Evolutionary conservation across 108 stramenopile genomes (phyloP).

Genomic region (Ochromonas danica): DNA sequence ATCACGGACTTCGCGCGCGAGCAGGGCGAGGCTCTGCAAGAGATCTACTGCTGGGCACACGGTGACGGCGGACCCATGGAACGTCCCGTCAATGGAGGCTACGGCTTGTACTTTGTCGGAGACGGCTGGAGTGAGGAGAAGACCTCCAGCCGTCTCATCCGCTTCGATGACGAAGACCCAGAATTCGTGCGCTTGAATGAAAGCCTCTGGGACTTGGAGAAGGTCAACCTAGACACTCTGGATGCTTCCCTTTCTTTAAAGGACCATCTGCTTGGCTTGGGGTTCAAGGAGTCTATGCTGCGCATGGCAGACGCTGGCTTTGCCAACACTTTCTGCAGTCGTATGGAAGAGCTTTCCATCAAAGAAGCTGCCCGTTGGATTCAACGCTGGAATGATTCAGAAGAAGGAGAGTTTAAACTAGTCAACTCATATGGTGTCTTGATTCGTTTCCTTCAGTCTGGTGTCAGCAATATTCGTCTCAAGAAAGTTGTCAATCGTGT

Average conservation of each 20-base stretch:
- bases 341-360: not conserved
- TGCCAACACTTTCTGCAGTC: slow-evolving; percentile 4
- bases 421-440: not conserved
- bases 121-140: too few species aligned
- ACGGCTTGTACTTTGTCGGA: slow-evolving; percentile 11
- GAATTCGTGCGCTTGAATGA: slow-evolving; percentile 1
- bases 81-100: not conserved
- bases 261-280: slow-evolving; percentile 1
- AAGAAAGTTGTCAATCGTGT: not conserved
- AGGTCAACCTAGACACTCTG: not conserved
- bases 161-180: slow-evolving; percentile 5
- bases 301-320: slow-evolving; percentile 11
- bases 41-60: not conserved
- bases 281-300: not conserved
- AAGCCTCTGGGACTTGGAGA: not conserved
- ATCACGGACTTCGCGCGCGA: not conserved
- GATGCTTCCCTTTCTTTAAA: not conserved
- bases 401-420: slow-evolving; percentile 10
- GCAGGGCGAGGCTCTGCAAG: not conserved
- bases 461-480: not conserved
- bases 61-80: slow-evolving; percentile 21
- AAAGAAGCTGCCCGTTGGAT: not conserved
- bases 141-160: not conserved
- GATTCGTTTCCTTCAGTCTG: not conserved
- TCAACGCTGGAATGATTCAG: not conserved